Percentiles rank a stretch among this genome's conserved stretches.
Conservation (phyloP, 352 stramenopile genomes). For the Globisporangium camurandrum region DNA sequence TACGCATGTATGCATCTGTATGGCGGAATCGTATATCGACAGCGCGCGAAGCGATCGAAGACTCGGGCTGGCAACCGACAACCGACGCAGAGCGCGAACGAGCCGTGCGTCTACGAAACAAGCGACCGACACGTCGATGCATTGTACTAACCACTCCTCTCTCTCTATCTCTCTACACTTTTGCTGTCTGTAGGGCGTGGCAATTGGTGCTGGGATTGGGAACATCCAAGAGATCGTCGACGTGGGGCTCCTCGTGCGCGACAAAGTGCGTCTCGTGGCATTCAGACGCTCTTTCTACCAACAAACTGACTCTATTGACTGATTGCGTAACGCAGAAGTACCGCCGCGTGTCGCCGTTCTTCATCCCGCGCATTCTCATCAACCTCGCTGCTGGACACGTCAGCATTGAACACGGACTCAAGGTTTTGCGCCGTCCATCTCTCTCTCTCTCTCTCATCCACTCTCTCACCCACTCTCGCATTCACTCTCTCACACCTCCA, state of each 20-base stretch:
- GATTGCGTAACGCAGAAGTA: constrained; percentile 54
- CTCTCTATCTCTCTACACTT: not conserved
- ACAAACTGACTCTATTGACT: not conserved
- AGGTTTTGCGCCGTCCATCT: constrained; percentile 26
- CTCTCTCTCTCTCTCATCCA: not conserved
- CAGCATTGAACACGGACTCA: constrained; percentile 86
- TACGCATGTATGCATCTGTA: too few species aligned
- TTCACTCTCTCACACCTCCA: too few species aligned
- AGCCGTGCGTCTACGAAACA: constrained; percentile 29
- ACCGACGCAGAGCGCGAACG: constrained; percentile 63
- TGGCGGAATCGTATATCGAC: constrained; percentile 1
- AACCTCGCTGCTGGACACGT: constrained; percentile 91
- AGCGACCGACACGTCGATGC: not conserved
- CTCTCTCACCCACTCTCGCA: too few species aligned
- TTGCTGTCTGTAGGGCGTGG: constrained; percentile 55
- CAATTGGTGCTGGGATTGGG: constrained; percentile 78
- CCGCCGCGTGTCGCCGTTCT: constrained; percentile 89
- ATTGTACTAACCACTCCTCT: not conserved
- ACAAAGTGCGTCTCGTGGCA: constrained; percentile 32
- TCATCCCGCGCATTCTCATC: constrained; percentile 90
- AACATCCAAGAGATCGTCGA: constrained; percentile 85
- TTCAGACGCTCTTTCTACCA: not conserved
- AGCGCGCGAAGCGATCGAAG: constrained; percentile 77
- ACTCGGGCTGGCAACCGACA: constrained; percentile 54
- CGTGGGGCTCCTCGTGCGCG: constrained; percentile 46